Base-by-base conservation (phyloP, 768 basidiomycete species). In the Naganishia vaughanmartiniae region DNA sequence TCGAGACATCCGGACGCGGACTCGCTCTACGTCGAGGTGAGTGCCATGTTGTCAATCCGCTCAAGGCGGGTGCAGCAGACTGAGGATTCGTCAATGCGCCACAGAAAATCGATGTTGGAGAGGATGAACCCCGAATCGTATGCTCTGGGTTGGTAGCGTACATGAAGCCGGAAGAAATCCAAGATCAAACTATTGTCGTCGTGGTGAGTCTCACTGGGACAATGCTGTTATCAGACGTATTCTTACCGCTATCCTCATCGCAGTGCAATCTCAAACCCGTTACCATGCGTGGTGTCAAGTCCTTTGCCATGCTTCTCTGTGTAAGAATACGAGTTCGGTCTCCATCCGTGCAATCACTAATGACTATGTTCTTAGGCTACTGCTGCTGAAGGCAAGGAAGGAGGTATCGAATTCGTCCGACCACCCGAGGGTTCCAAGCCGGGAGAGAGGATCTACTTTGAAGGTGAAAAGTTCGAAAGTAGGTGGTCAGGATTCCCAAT, bases 1-100 rank as follows among this genome's bases (percentile, higher is more conserved):
- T 88, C 88, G 82, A 92, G 91, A 76, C 96, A 99, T 79, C 95
- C 96, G 19, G 96, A 99, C 77, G 96, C 96, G 2, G 96, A 98
- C 77, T 88, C 92, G 60, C 86, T 99, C n/a, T 99, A 98, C 78
- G 87, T 98, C 72, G 95, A 98, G 86, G 90, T 88, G 77, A 42
- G 84, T 70, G 14, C 26, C 36, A 6, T 42, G 42, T 51, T 65
- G 46, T 31, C 33, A 57, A 19, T 46, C 28, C 57, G 10, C 19
- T 68, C 26, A 31, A 26, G 19, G 4, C n/a, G 7, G 2, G n/a
- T 7, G 19, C 24, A 24, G 45, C 24, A 21, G 33, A 45, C 58
- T 65, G 7, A 53, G 28, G 3, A 24, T 42, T 36, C 7, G 30
- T 15, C 14, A 3, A 55, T 63, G 19, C 48, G 3, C 36, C 2